Percentiles rank a stretch among this genome's conserved stretches.
These are phyloP conservation scores for Psophocarpus tetragonolobus DNA, from an alignment of 306 rosid genomes.

Conservation along the genomic window DNA sequence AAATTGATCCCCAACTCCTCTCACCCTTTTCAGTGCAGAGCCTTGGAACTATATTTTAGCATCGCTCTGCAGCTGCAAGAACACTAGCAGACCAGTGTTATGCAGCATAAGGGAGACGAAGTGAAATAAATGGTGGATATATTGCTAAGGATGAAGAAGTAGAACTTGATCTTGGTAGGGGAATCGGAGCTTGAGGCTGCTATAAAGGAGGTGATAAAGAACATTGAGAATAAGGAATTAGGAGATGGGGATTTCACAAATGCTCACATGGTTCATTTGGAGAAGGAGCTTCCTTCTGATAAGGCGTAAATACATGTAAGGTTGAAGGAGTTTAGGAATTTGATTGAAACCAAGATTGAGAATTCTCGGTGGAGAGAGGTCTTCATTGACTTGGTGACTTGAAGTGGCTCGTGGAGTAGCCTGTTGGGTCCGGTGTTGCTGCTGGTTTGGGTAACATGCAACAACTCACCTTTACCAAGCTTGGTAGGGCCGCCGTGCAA, in stretches of 20 bases:
- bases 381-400: constrained; percentile 78
- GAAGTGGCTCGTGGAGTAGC: constrained; percentile 93
- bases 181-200: constrained; percentile 87
- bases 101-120: constrained; percentile 70
- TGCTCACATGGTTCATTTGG: constrained; percentile 66
- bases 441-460: constrained; percentile 50
- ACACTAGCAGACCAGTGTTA: constrained; percentile 53
- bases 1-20: constrained; percentile 95
- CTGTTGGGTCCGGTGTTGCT: constrained; percentile 44
- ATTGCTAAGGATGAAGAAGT: constrained; percentile 59
- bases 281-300: constrained; percentile 71
- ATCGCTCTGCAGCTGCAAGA: constrained; percentile 73
- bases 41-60: constrained; percentile 91
- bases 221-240: constrained; percentile 68
- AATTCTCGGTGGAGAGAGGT: constrained; percentile 52
- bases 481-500: constrained; percentile 77
- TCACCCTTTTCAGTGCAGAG: constrained; percentile 97
- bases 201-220: constrained; percentile 66
- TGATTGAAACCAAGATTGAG: constrained; percentile 57
- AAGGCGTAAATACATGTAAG: constrained; percentile 48
- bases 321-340: constrained; percentile 64
- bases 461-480: constrained; percentile 66
- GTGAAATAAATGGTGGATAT: constrained; percentile 67
- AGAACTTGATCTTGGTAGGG: constrained; percentile 90
- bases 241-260: constrained; percentile 53